Conservation (phyloP, 768 basidiomycete species). For the Leccinum truebloodii region DNA sequence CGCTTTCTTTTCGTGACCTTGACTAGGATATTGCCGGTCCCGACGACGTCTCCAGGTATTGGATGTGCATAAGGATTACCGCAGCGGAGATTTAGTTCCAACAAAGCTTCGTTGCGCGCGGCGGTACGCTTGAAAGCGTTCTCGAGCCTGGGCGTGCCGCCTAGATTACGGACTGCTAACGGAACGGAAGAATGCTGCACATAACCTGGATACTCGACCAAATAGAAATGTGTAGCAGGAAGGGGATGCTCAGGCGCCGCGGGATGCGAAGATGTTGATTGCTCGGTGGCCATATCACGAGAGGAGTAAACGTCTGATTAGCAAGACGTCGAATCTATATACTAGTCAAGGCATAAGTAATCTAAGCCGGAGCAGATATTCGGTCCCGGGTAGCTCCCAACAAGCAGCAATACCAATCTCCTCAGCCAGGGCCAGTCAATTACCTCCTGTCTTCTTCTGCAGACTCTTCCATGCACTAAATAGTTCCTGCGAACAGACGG, state of each 20-base stretch:
- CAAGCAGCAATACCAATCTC: neutral
- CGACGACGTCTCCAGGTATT: conserved; percentile 75
- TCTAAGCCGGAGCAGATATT: neutral
- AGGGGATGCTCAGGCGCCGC: conserved; percentile 45
- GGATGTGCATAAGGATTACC: conserved; percentile 82
- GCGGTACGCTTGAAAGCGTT: conserved; percentile 72
- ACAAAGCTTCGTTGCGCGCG: conserved; percentile 57
- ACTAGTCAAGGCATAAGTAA: neutral
- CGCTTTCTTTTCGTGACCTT: conserved; percentile 78
- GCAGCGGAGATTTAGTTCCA: conserved; percentile 78
- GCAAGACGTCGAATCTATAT: neutral
- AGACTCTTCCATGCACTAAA: conserved; percentile 40
- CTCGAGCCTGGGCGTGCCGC: conserved; percentile 70
- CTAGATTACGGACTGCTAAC: conserved; percentile 62
- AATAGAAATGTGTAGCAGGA: conserved; percentile 64
- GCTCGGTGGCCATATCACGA: conserved; percentile 13
- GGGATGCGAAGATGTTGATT: conserved; percentile 15
- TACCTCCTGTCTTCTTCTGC: conserved; percentile 30
- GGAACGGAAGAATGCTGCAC: conserved; percentile 63
- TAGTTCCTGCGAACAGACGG: conserved; percentile 41
- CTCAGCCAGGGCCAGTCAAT: conserved; percentile 6
- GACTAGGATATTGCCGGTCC: conserved; percentile 79
- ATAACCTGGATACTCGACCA: conserved; percentile 91
- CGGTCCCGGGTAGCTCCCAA: neutral
- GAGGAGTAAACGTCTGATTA: conserved; percentile 6